phyloP scores from a whole-genome alignment of 306 rosid species.

The Vigna nakashimae region DNA sequence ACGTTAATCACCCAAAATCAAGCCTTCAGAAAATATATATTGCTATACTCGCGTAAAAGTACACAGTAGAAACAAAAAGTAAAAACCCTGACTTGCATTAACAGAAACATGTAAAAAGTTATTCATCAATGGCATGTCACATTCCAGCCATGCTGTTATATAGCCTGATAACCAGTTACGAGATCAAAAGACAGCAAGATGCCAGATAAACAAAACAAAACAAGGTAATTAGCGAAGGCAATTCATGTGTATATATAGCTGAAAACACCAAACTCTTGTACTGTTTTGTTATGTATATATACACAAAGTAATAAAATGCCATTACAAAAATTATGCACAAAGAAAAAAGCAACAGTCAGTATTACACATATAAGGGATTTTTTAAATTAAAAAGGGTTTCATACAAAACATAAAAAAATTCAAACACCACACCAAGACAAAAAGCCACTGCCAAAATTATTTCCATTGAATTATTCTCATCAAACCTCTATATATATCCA shows the following conservation, averaged over 20 bases:
- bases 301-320: not conserved
- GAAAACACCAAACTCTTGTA: not conserved
- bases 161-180: slow-evolving; percentile 18
- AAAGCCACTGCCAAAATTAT: slow-evolving; percentile 33
- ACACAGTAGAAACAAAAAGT: not conserved
- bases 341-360: not conserved
- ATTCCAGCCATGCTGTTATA: not conserved
- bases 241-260: too few relatives aligned
- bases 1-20: not conserved
- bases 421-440: not conserved
- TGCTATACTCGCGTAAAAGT: not conserved
- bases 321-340: not conserved
- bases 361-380: slow-evolving; percentile 21
- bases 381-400: not conserved
- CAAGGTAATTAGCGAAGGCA: not conserved
- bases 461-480: slow-evolving; percentile 38
- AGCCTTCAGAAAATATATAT: not conserved
- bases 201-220: slow-evolving; percentile 1
- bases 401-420: slow-evolving; percentile 10
- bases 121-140: not conserved
- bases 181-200: slow-evolving; percentile 4
- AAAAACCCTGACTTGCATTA: not conserved
- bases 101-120: not conserved
- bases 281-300: not conserved
- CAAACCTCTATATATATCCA: slow-evolving; percentile 43